A percentile compares a stretch with the other conserved stretches of the same genome.
Conservation (phyloP, 2,329 filamentous ascomycete species). For the Trichoderma sp. region DNA sequence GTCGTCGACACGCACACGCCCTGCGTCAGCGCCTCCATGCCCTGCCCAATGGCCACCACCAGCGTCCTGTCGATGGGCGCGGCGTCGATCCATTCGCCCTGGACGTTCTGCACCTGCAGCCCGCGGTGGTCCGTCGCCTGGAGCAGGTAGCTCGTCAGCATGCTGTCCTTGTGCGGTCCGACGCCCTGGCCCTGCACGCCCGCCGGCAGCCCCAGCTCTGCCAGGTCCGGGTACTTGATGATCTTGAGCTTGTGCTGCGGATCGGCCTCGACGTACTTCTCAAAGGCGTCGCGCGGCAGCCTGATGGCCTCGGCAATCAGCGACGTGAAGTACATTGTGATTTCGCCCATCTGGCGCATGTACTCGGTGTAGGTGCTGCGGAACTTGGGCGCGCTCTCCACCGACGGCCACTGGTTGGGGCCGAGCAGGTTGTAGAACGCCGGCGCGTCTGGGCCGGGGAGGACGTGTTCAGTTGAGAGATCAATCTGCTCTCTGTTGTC, state of each 20-base stretch:
- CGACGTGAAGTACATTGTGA: conserved; percentile 74
- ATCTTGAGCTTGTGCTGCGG: conserved; percentile 89
- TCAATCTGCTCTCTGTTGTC: conserved; percentile 89
- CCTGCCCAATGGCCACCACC: conserved; percentile 86
- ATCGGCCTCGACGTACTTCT: conserved; percentile 73
- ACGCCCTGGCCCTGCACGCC: conserved; percentile 59
- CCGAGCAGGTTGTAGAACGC: conserved; percentile 73
- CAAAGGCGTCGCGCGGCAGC: conserved; percentile 68
- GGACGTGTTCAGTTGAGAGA: conserved; percentile 74
- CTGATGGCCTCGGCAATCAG: conserved; percentile 84
- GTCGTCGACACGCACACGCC: conserved; percentile 83
- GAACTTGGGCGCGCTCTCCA: conserved; percentile 65
- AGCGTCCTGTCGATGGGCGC: conserved; percentile 74
- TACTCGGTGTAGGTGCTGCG: conserved; percentile 70
- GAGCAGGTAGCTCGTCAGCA: conserved; percentile 79
- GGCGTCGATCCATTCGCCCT: conserved; percentile 80
- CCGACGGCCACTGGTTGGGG: conserved; percentile 78
- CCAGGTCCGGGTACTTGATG: conserved; percentile 77
- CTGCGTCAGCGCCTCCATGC: conserved; percentile 79
- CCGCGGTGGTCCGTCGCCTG: conserved; percentile 77
- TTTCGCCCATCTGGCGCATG: conserved; percentile 71
- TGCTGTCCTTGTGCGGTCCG: conserved; percentile 82
- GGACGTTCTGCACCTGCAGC: conserved; percentile 79
- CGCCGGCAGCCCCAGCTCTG: conserved; percentile 54
- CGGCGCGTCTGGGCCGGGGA: conserved; percentile 64